phyloP scores from a whole-genome alignment of 371 early-diverging fungal species.

The Apophysomyces elegans region DNA sequence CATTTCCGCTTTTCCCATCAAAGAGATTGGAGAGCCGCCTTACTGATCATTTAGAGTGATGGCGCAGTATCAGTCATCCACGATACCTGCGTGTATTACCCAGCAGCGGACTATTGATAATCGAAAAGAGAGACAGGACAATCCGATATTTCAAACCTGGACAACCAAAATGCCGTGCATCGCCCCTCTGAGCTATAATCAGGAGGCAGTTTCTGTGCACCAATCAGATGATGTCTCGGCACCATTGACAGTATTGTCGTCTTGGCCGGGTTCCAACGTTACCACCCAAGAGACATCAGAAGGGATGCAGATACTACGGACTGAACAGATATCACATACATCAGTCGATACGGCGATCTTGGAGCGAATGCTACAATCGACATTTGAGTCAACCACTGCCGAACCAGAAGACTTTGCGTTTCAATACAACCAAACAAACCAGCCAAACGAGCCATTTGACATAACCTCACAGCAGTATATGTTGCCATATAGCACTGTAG shows the following conservation, averaged over 20 bases:
- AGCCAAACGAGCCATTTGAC: background rate
- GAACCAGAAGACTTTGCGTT: conserved; percentile 3
- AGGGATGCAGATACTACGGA: background rate
- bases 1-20: conserved; percentile 12
- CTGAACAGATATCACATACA: background rate
- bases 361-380: conserved; percentile 1
- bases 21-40: background rate
- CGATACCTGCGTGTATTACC: conserved; percentile 7
- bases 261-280: background rate
- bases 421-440: background rate
- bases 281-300: background rate
- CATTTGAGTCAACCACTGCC: background rate
- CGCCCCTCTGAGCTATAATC: conserved; percentile 1
- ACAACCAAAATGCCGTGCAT: background rate
- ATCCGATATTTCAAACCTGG: conserved; percentile 1
- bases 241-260: background rate
- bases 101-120: background rate
- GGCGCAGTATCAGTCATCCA: conserved; percentile 3
- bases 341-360: background rate
- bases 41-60: background rate
- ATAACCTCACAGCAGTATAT: background rate
- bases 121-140: background rate
- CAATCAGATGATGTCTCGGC: conserved; percentile 12
- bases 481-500: background rate
- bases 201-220: conserved; percentile 8